Evolutionary conservation across 441 rosid genomes (phyloP), one percentile per base, ranked within the genome.

Genomic region (Codiaeum variegatum): DNA sequence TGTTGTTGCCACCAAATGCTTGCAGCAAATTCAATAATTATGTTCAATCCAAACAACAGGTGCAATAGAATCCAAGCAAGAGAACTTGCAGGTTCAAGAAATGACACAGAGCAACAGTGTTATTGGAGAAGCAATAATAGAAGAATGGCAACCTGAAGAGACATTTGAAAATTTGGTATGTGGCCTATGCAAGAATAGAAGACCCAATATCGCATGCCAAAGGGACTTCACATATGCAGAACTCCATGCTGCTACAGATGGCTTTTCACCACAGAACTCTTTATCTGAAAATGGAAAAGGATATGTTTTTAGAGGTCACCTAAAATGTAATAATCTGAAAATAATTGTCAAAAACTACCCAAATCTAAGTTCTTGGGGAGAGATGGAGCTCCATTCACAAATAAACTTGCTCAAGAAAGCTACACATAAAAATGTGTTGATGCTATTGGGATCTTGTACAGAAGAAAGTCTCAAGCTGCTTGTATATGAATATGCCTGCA

Each of bases 401-500:
- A 31, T 77, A 3, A 21, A 72, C 26, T 12, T 44, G 60, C 79
- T 85, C 40, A 74, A 61, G 65, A 76, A 70, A 66, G 78, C 78
- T 32, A 73, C 72, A 64, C 78, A 84, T 72, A 63, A 77, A 67
- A 83, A 86, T 71, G 68, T 83, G 38, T 56, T 61, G 70, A 77
- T 71, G 81, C 72, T 83, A 29, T 56, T 83, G 29, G 87, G 89
- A 55, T 80, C 73, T 44, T 80, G 82, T 58, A 24, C 81, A 66
- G 67, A 83, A 77, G 82, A 72, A 70, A 79, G 70, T 67, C 65
- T 73, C 60, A 67, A 77, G 77, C 78, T 83, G 76, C 82, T 86
- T 49, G 86, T 78, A 3, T 77, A 86, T 2, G 86, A 82, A 66
- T 81, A 74, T n/a, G 76, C 72, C 56, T 81, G 86, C 75, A 81